Percentiles rank a stretch among this genome's conserved stretches.
Conservation (phyloP, 371 early-diverging fungal species). For the Lichtheimia ramosa region DNA sequence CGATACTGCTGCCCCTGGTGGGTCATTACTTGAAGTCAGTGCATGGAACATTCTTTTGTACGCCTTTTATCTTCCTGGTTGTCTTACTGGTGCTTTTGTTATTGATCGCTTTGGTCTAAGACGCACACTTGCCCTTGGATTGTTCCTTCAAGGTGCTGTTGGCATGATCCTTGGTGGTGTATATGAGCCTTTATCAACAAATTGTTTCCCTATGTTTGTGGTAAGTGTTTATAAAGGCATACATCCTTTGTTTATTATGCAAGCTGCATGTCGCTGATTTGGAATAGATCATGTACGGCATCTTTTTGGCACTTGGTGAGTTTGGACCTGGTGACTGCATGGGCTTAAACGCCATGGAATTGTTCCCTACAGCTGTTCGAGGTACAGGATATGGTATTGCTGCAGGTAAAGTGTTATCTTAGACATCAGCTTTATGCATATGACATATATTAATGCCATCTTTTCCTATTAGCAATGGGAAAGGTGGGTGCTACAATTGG, state of each 20-base stretch:
- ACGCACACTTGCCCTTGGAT: slow-evolving; percentile 56
- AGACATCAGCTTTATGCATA: neutral
- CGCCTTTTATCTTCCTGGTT: slow-evolving; percentile 62
- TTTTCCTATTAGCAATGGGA: slow-evolving; percentile 30
- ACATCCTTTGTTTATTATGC: too few relatives aligned
- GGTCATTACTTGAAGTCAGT: slow-evolving; percentile 45
- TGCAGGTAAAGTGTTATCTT: slow-evolving; percentile 25
- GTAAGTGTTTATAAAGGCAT: slow-evolving; percentile 11
- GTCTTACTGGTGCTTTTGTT: slow-evolving; percentile 50
- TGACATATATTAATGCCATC: neutral
- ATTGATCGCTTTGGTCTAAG: slow-evolving; percentile 62
- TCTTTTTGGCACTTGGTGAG: slow-evolving; percentile 60
- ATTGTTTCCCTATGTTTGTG: slow-evolving; percentile 61
- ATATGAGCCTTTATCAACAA: slow-evolving; percentile 43
- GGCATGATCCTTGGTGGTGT: slow-evolving; percentile 62
- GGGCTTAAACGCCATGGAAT: slow-evolving; percentile 57
- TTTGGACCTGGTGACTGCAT: slow-evolving; percentile 59
- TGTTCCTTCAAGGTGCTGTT: slow-evolving; percentile 52
- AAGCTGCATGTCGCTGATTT: neutral
- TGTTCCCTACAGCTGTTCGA: slow-evolving; percentile 60
- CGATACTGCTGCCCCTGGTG: slow-evolving; percentile 38
- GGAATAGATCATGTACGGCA: slow-evolving; percentile 54
- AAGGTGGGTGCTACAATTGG: slow-evolving; percentile 58
- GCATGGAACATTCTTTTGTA: slow-evolving; percentile 63
- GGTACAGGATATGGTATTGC: slow-evolving; percentile 67